Percentiles rank a stretch among this genome's conserved stretches.
Evolutionary conservation across 495 filamentous ascomycete species (phyloP).

Genomic region (Rhypophila decipiens): DNA sequence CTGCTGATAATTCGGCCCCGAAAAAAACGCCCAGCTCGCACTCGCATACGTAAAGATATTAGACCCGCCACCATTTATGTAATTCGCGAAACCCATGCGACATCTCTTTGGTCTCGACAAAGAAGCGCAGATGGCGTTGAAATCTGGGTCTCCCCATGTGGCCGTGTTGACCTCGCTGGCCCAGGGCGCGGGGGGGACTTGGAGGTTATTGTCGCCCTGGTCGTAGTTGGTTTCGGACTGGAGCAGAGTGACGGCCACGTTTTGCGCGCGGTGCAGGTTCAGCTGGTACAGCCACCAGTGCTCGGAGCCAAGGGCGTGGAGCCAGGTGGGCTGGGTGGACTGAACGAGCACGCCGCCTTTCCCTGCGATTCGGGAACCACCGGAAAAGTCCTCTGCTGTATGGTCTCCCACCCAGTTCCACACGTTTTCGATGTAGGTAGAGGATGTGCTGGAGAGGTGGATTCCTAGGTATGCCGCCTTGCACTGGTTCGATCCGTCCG

Average conservation of each 20-base stretch:
- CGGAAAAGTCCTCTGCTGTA: constrained; percentile 52
- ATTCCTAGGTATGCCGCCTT: constrained; percentile 61
- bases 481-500: constrained; percentile 44
- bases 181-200: constrained; percentile 42
- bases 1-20: constrained; percentile 28
- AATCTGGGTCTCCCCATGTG: constrained; percentile 55
- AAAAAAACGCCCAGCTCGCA: constrained; percentile 67
- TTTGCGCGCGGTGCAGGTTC: constrained; percentile 61
- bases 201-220: constrained; percentile 65
- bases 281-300: constrained; percentile 74
- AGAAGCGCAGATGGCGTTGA: constrained; percentile 29
- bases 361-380: constrained; percentile 36
- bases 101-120: constrained; percentile 31
- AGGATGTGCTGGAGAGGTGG: constrained; percentile 54
- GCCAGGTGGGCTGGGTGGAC: constrained; percentile 52
- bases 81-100: constrained; percentile 35
- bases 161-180: constrained; percentile 30
- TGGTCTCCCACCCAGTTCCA: constrained; percentile 74
- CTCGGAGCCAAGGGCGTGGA: constrained; percentile 65
- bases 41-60: constrained; percentile 52
- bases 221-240: constrained; percentile 90
- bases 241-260: constrained; percentile 72
- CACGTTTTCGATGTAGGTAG: constrained; percentile 59
- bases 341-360: constrained; percentile 52
- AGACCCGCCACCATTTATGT: constrained; percentile 53